Base-by-base conservation (phyloP, 441 rosid genomes). In the Rhodomyrtus psidioides region DNA sequence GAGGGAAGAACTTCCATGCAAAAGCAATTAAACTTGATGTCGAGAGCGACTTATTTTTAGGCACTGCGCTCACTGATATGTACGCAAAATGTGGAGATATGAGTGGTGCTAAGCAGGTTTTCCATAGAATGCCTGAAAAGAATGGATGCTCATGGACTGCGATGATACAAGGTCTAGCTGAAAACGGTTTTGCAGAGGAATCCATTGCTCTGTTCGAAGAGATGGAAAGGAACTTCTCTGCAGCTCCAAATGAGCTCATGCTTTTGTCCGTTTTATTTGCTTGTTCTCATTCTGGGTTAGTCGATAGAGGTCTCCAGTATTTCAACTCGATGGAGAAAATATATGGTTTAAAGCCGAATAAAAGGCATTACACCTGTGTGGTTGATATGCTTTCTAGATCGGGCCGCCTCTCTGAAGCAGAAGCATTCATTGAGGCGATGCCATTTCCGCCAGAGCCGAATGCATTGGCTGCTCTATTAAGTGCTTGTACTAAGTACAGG, bases 71-170 rank as follows among this genome's bases (percentile, higher is more conserved):
- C 56, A 86, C 91, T 56, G 94, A 93, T 84, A 93, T 91, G 95
- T 94, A 94, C 85, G 94, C 97, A 75, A 94, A 93, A 89, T 91
- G 90, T 39, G 97, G 95, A 81, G 94, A 93, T 87, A 88, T 94
- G 74, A 85, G 88, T 84, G 88, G 90, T 85, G 88, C 93, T 62
- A 90, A 84, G 87, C 84, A 55, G 83, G 88, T 91, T 62, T 94
- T 94, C 51, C 65, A 88, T 83, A 89, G 91, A 86, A 93, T 93
- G 92, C 56, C 88, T 1, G 85, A 88, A 82, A 92, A 83, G 86
- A 90, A 94, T 59, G 93, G 91, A 79, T 83, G 90, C 85, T 86
- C 92, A 28, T 91, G 94, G 94, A 92, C 93, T 16, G 94, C 82
- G 12, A 92, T 94, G 94, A 91, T 93, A 86, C 94, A 92, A 81